Percentiles rank a stretch among this genome's conserved stretches.
Conservation (phyloP, 2,329 filamentous ascomycete species). For the Alternaria dauci region DNA sequence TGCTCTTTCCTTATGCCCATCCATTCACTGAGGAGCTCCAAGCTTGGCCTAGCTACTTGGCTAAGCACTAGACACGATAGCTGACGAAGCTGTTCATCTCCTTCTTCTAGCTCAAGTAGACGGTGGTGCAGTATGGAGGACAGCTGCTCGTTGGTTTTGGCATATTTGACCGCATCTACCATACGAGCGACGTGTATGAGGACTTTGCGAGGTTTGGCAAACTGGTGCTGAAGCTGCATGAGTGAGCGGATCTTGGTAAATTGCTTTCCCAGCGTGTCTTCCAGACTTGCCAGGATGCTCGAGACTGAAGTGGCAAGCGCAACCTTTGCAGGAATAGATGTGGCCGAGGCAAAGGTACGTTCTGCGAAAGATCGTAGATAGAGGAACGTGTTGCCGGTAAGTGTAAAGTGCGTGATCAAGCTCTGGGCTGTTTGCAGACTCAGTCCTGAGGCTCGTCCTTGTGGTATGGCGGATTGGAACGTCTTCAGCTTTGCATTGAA, state of each 20-base stretch:
- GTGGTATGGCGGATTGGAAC: slow-evolving; percentile 60
- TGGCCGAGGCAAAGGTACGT: slow-evolving; percentile 44
- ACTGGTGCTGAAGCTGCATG: slow-evolving; percentile 53
- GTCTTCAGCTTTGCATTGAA: slow-evolving; percentile 63
- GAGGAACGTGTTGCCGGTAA: slow-evolving; percentile 48
- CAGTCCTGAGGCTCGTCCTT: slow-evolving; percentile 60
- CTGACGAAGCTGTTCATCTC: slow-evolving; percentile 67
- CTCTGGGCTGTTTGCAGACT: slow-evolving; percentile 61
- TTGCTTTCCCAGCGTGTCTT: slow-evolving; percentile 48
- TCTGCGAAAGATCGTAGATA: slow-evolving; percentile 50
- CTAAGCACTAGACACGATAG: slow-evolving; percentile 73
- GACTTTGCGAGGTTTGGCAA: slow-evolving; percentile 60
- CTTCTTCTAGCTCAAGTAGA: slow-evolving; percentile 65
- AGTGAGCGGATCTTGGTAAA: slow-evolving; percentile 43
- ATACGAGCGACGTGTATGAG: slow-evolving; percentile 63
- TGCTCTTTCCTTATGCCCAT: slow-evolving; percentile 67
- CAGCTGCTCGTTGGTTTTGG: slow-evolving; percentile 50
- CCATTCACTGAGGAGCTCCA: slow-evolving; percentile 75
- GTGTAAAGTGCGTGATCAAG: slow-evolving; percentile 58
- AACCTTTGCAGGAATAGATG: slow-evolving; percentile 51
- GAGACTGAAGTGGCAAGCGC: slow-evolving; percentile 54
- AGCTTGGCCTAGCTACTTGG: slow-evolving; percentile 70
- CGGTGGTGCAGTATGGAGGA: slow-evolving; percentile 49
- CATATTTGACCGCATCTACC: slow-evolving; percentile 56
- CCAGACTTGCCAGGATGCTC: slow-evolving; percentile 52